Evolutionary conservation across 2,329 filamentous ascomycete genomes (phyloP).

Genomic region (Arthroderma sp.): DNA sequence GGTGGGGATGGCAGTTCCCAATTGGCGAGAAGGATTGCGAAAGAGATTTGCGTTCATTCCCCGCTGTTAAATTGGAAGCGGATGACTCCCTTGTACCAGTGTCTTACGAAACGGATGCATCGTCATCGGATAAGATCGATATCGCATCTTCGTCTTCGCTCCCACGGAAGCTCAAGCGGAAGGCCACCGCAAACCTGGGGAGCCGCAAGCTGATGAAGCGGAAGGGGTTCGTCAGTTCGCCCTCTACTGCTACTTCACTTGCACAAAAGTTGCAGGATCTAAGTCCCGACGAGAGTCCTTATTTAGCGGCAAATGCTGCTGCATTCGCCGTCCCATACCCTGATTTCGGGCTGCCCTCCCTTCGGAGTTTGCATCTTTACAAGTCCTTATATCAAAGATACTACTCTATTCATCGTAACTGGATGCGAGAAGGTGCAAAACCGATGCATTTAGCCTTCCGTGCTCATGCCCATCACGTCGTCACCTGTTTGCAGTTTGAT

Average conservation of each 20-base stretch:
- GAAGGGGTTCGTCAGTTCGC: constrained; percentile 30
- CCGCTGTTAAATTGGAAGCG: constrained; percentile 29
- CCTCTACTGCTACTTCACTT: constrained; percentile 29
- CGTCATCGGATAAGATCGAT: constrained; percentile 8
- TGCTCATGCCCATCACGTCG: constrained; percentile 91
- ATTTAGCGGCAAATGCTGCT: constrained; percentile 69
- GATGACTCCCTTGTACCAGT: constrained; percentile 13
- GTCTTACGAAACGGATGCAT: neutral
- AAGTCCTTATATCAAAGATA: constrained; percentile 93
- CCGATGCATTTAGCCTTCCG: constrained; percentile 88
- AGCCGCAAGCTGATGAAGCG: constrained; percentile 45
- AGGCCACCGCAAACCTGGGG: constrained; percentile 33
- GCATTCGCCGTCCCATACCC: constrained; percentile 69
- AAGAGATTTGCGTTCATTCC: constrained; percentile 56
- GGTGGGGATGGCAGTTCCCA: constrained; percentile 96
- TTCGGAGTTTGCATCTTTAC: constrained; percentile 80
- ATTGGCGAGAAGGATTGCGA: constrained; percentile 63
- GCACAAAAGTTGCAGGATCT: constrained; percentile 35
- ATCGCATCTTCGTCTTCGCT: constrained; percentile 10
- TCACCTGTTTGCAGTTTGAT: constrained; percentile 95
- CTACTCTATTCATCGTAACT: constrained; percentile 76
- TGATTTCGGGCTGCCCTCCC: constrained; percentile 59
- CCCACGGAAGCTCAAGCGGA: constrained; percentile 33
- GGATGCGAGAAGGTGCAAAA: constrained; percentile 72
- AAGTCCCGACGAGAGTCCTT: constrained; percentile 59